Evolutionary conservation across 805 yeast species (phyloP), one percentile per base, ranked within the genome.

Genomic region (Teunomyces aglyptinius): DNA sequence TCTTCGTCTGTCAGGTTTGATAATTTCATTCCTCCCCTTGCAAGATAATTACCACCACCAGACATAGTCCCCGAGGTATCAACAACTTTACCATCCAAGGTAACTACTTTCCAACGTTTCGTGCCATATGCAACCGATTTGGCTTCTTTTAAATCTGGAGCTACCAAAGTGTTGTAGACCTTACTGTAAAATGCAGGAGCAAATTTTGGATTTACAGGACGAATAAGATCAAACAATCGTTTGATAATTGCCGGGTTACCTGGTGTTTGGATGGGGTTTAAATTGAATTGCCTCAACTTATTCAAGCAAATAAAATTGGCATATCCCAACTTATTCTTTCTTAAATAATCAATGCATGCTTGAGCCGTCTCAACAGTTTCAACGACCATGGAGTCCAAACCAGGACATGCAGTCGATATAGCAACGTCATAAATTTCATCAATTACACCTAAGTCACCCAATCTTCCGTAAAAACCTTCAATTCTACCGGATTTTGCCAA

Each of bases 31-130:
- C 86, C 84, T 5, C 98, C 99, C 43, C 77, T 77, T 13, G 78
- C 75, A 6, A 76, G 78, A 33, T 77, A 71, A 45, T 75, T 78
- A 44, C 98, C 99, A 67, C 99, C 99, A 57, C 99, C 99, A 40
- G 96, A 82, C 84, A 95, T 83, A 1, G 97, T 88, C 65, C 99
- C 99, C 2, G 96, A 86, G 12, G 85, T 82, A 57, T 91, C 97
- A 47, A 94, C 92, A 18, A 94, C 71, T 56, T 89, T 86, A 19
- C 99, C 99, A 63, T 88, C 96, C 6, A 90, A 63, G 0, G 98
- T 90, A 0, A 95, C 98, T 19, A 92, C 98, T 56, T 96, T 78
- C 76, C 81, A 87, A 56, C 98, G 73, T 54, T 74, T 81, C 3
- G 75, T 65, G 1, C 96, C 94, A 68, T 85, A 92, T 0, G 99